Evolutionary conservation across 306 rosid species (phyloP), one percentile per base, ranked within the genome.

Genomic region (Castanea crenata): DNA sequence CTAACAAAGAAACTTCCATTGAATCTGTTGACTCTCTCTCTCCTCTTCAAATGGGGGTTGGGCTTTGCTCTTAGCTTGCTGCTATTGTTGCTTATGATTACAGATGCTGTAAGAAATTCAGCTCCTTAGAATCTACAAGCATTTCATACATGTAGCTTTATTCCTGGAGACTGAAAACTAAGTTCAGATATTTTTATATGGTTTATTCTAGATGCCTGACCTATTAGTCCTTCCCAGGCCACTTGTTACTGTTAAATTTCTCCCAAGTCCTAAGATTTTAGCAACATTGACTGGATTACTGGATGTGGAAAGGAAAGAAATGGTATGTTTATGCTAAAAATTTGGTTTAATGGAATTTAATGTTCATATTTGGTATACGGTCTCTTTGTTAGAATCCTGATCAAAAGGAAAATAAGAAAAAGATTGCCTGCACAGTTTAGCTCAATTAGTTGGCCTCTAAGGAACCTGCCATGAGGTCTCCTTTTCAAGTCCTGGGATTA

Each of bases 201-300:
- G 70, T 29, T 13, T 27, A 14, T 4, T 19, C 31, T 34, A 13
- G 41, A 31, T 27, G 71, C 41, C 46, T 64, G 35, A 64, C 46
- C 46, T 18, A 64, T 12, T 34, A 19, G 46, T 41, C 46, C 46
- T 41, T 41, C 46, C n/a, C 19, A 4, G 23, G 20, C 19, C 31
- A 62, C 19, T 64, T 59, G 25, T 75, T 46, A 74, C 72, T 38
- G 55, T 74, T 25, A 64, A 75, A 64, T 32, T 75, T 41, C 46
- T 41, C 46, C 46, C 46, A 41, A 41, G 49, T 75, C 67, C 41
- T 15, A 11, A 74, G 61, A 25, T 62, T 74, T 74, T 56, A 61
- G 56, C 27, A 19, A 81, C 69, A 15, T 67, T 63, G 25, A 77
- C 49, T 78, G 58, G 46, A 41, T 41, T 41, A 41, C 46, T 41